Evolutionary conservation across 352 stramenopile species (phyloP), one percentile per base, ranked within the genome.

Genomic region (Globisporangium takayamanum): DNA sequence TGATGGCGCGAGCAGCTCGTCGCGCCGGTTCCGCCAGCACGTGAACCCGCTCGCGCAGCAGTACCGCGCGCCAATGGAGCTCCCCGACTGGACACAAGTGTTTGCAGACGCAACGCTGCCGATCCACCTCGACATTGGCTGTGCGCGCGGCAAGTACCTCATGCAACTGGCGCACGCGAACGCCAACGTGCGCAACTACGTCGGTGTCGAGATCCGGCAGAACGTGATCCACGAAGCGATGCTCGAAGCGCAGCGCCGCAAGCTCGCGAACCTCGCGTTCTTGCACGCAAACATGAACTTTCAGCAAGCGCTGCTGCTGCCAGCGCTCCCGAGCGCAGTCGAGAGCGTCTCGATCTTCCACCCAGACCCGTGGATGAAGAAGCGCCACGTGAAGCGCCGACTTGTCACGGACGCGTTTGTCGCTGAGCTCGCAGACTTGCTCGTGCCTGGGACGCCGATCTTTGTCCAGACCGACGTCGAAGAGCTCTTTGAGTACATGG

Each of bases 281-380:
- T 41, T 95, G 12, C 84, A 94, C 55, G 86, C 78, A 44, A 95
- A 92, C 67, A 92, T 95, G 76, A 95, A 94, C 64, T 62, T 89
- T 48, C 86, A 95, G 50, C 76, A 89, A 61, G 36, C 53, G 3
- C 66, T 66, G 46, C 56, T 95, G 59, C 51, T 95, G 51, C 67
- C 72, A 36, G 86, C 80, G 26, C 55, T 95, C 39, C 78, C 82
- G 6, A 70, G 60, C 11, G 63, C 62, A 0, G 63, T 92, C 45
- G 56, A 61, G 30, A 94, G 86, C 60, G 83, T 95, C 2, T 95
- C 86, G 47, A 95, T 95, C 59, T 92, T 94, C 62, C 84, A 95
- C 59, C 86, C 86, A 26, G 86, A 95, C 33, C 86, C 86, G 66
- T 95, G 86, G 86, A 89, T 93, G 76, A 95, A 95, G 67, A 95